A percentile compares a stretch with the other conserved stretches of the same genome.
Evolutionary conservation across 768 basidiomycete genomes (phyloP).

Genomic region (Mycena floridula): DNA sequence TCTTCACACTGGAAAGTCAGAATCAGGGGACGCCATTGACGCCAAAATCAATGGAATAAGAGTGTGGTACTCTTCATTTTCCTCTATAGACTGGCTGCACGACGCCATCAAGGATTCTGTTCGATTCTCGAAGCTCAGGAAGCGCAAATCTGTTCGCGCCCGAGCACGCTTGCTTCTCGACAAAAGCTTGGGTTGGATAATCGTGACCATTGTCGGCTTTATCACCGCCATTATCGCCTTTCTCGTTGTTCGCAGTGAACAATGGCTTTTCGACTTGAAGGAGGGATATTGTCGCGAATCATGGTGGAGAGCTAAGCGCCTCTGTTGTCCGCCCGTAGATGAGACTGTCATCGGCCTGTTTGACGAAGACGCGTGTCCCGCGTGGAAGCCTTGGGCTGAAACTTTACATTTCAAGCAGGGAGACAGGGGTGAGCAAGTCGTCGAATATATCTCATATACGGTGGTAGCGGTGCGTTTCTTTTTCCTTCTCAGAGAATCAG

Average conservation of each 20-base stretch:
- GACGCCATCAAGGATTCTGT: slow-evolving; percentile 92
- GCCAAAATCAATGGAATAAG: slow-evolving; percentile 80
- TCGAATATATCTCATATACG: slow-evolving; percentile 68
- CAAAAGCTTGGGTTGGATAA: slow-evolving; percentile 81
- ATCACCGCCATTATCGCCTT: slow-evolving; percentile 84
- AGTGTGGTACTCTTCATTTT: slow-evolving; percentile 86
- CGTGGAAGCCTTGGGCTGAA: slow-evolving; percentile 76
- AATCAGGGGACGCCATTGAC: slow-evolving; percentile 41
- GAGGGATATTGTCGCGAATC: slow-evolving; percentile 74
- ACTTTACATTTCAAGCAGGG: slow-evolving; percentile 33
- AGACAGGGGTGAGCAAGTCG: slow-evolving; percentile 31
- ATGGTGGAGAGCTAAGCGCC: slow-evolving; percentile 72
- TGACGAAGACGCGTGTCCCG: slow-evolving; percentile 41
- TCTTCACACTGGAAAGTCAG: slow-evolving; percentile 21
- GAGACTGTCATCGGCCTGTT: slow-evolving; percentile 11
- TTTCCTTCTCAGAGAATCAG: background rate
- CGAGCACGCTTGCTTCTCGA: slow-evolving; percentile 60
- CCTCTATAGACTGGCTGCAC: slow-evolving; percentile 94
- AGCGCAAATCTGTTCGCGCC: slow-evolving; percentile 64
- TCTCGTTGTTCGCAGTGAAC: slow-evolving; percentile 78
- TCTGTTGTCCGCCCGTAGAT: slow-evolving; percentile 63
- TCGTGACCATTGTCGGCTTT: slow-evolving; percentile 85
- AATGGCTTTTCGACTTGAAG: slow-evolving; percentile 88
- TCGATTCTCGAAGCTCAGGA: slow-evolving; percentile 68
- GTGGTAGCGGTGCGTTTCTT: slow-evolving; percentile 63